Evolutionary conservation across 306 rosid genomes (phyloP), one percentile per base, ranked within the genome.

Genomic region (Crataegus laevigata): DNA sequence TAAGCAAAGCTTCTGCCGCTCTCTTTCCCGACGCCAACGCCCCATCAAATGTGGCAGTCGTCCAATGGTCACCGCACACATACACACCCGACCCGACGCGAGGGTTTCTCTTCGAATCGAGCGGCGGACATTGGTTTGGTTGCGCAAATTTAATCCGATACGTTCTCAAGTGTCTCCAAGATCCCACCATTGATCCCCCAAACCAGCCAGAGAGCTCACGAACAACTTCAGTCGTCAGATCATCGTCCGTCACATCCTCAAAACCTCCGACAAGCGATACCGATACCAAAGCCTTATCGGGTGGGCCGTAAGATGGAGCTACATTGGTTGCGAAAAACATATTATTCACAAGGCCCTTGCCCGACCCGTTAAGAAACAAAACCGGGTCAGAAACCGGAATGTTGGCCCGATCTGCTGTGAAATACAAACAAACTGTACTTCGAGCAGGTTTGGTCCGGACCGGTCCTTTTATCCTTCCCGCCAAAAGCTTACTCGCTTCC

Each of bases 271-370:
- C 83, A 30, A 94, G 78, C 6, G 98, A 87, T 0, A 89, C 93
- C 0, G 96, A 94, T 1, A 94, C 54, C 54, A 94, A 64, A 24
- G 87, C 90, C 76, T 86, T 82, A 5, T 61, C 85, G 2, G 89
- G 78, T 25, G 98, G 96, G 19, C 88, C 97, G 47, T 91, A 94
- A 0, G 94, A 85, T 6, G 85, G 87, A 25, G 91, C 97, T 77
- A 94, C 98, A 38, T 90, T 94, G 0, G 98, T 94, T 0, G 88
- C 91, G 55, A 94, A 94, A 72, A 91, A 94, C 97, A 94, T 94
- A 77, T 94, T 94, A 18, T 91, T 94, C 79, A 94, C 94, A 28
- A 94, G 78, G 14, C 96, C 98, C 28, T 83, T 77, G 9, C 98
- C 97, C 43, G 96, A 94, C 14, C 96, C 97, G 4, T 94, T 94